Evolutionary conservation across 768 basidiomycete genomes (phyloP).

Genomic region (Botryobasidium botryosum): DNA sequence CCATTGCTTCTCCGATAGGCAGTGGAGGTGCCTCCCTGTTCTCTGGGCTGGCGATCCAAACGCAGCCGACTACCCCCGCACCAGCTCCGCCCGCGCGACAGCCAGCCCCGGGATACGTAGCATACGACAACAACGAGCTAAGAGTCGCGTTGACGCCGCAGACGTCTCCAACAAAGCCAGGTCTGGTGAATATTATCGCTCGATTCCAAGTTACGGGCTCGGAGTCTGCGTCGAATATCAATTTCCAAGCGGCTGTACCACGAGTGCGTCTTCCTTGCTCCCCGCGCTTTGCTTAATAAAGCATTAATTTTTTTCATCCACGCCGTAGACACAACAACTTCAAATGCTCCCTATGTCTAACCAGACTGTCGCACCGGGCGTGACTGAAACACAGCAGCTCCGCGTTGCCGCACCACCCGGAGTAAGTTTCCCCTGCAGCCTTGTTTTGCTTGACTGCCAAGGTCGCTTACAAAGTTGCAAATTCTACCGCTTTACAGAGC

Average conservation of each 20-base stretch:
- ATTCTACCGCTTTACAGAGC: conserved; percentile 32
- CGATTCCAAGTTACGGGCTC: conserved; percentile 57
- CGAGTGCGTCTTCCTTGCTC: conserved; percentile 49
- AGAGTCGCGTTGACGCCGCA: conserved; percentile 83
- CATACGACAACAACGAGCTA: conserved; percentile 83
- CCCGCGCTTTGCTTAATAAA: too few relatives aligned
- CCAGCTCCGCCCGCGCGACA: conserved; percentile 28
- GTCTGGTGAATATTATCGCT: conserved; percentile 78
- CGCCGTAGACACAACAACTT: conserved; percentile 70
- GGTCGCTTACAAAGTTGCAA: not conserved
- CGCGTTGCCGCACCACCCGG: conserved; percentile 75
- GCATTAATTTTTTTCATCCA: too few relatives aligned
- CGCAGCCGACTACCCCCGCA: conserved; percentile 18
- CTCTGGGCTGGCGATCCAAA: too few relatives aligned
- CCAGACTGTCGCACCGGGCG: conserved; percentile 55
- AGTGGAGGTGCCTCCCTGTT: too few relatives aligned
- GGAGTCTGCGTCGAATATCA: conserved; percentile 41
- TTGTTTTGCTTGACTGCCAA: not conserved
- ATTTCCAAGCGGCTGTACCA: conserved; percentile 95
- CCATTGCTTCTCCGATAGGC: too few relatives aligned
- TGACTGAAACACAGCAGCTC: conserved; percentile 89
- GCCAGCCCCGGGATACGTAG: conserved; percentile 55
- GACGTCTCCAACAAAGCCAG: conserved; percentile 62
- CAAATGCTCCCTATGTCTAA: conserved; percentile 98
- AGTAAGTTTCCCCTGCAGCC: conserved; percentile 31